Conservation (phyloP, 1,139 yeast genomes). For the Candida sp. region DNA sequence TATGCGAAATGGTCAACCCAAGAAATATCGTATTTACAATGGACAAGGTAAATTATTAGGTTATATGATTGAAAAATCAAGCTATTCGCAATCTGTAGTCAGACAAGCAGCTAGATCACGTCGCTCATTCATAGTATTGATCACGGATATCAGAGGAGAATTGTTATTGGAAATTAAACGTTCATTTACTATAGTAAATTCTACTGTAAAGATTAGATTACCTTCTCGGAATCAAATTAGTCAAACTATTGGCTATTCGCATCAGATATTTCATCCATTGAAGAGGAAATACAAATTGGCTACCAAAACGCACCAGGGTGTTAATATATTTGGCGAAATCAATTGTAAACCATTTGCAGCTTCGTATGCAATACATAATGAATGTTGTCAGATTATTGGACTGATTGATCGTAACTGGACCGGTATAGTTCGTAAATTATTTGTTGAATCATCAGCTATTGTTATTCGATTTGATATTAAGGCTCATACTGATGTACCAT, state of each 20-base stretch:
- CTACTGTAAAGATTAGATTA: neutral
- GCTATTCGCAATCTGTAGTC: neutral
- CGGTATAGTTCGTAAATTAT: neutral
- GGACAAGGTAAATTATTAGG: neutral
- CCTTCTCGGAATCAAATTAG: neutral
- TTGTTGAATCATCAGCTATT: neutral
- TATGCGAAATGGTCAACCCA: neutral
- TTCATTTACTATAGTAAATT: neutral
- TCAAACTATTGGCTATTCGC: neutral
- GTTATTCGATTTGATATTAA: conserved; percentile 1
- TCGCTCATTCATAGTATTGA: neutral
- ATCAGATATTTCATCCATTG: neutral
- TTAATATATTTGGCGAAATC: neutral
- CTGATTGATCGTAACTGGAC: conserved; percentile 2
- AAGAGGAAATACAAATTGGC: neutral
- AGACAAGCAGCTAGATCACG: neutral
- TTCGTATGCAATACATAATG: neutral
- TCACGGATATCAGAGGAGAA: neutral
- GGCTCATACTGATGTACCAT: neutral
- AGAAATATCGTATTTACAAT: neutral
- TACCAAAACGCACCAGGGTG: neutral
- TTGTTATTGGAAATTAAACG: conserved; percentile 1
- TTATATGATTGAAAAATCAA: neutral
- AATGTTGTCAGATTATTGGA: neutral
- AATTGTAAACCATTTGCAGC: neutral